phyloP scores from a whole-genome alignment of 176 grass and related monocot species.

The Cenchrus purpureus region DNA sequence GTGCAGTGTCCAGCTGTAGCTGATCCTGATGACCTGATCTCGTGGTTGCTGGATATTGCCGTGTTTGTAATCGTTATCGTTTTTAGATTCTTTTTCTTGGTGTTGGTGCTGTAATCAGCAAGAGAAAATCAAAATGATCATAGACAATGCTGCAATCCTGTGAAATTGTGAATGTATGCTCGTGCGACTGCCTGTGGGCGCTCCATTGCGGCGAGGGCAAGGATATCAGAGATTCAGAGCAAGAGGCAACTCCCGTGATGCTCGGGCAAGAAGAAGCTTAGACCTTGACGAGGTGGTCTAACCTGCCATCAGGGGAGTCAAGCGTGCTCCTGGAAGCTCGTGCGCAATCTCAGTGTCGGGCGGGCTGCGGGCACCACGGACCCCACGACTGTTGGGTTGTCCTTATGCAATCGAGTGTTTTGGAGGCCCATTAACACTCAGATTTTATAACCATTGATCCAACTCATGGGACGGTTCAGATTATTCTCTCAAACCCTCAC shows the following conservation, averaged over 20 bases:
- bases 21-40: not conserved
- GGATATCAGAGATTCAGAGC: too few relatives aligned
- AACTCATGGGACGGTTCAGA: too few relatives aligned
- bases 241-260: too few relatives aligned
- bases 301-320: slow-evolving; percentile 31
- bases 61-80: not conserved
- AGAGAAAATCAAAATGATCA: not conserved
- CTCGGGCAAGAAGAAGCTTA: not conserved
- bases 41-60: not conserved
- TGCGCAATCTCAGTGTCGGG: not conserved
- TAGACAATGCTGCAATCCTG: not conserved
- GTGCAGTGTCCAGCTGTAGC: not conserved
- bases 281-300: not conserved
- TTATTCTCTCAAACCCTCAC: too few relatives aligned
- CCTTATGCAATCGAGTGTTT: too few relatives aligned
- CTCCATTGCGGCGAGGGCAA: not conserved
- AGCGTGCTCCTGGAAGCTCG: not conserved
- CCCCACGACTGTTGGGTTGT: too few relatives aligned
- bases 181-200: not conserved
- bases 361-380: slow-evolving; percentile 8
- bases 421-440: too few relatives aligned
- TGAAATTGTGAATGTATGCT: not conserved
- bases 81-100: not conserved
- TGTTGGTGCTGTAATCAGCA: not conserved
- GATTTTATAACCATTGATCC: too few relatives aligned